Evolutionary conservation across 2,329 filamentous ascomycete genomes (phyloP).

Genomic region (Epichloe typhina): DNA sequence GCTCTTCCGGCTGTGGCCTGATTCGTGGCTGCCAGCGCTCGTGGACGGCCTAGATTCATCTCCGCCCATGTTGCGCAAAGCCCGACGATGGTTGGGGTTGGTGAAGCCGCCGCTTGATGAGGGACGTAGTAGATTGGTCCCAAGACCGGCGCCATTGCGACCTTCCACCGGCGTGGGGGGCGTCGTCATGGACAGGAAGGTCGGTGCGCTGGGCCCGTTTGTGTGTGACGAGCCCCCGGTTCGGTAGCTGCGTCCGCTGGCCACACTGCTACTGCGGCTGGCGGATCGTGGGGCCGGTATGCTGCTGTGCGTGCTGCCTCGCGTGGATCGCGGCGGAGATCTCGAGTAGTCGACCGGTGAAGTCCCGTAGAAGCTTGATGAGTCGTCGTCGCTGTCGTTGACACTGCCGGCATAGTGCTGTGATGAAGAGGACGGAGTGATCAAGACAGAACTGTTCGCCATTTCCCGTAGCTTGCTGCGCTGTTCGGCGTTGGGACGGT

Average conservation of each 20-base stretch:
- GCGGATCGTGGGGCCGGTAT: slow-evolving; percentile 30
- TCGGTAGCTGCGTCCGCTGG: slow-evolving; percentile 30
- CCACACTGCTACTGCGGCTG: slow-evolving; percentile 41
- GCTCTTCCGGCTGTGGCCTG: slow-evolving; percentile 15
- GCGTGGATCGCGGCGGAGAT: slow-evolving; percentile 41
- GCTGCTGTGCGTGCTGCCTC: slow-evolving; percentile 34
- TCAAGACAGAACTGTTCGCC: slow-evolving; percentile 62
- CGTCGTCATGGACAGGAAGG: slow-evolving; percentile 32
- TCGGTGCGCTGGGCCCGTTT: slow-evolving; percentile 18
- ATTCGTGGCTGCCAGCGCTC: slow-evolving; percentile 17
- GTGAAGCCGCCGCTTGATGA: slow-evolving; percentile 19
- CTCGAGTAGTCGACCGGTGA: slow-evolving; percentile 46
- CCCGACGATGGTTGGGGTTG: slow-evolving; percentile 9
- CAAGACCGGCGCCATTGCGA: slow-evolving; percentile 13
- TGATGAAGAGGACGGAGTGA: slow-evolving; percentile 22
- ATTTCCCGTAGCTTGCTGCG: slow-evolving; percentile 70
- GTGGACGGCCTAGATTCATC: slow-evolving; percentile 18
- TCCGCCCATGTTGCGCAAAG: slow-evolving; percentile 7
- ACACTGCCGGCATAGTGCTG: slow-evolving; percentile 28
- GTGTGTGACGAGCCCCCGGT: slow-evolving; percentile 18
- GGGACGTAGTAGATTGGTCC: slow-evolving; percentile 19
- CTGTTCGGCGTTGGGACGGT: slow-evolving; percentile 69
- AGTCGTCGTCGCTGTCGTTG: slow-evolving; percentile 46
- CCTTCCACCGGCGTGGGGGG: slow-evolving; percentile 31
- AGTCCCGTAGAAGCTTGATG: slow-evolving; percentile 38